Evolutionary conservation across 257 asterid species (phyloP), one percentile per base, ranked within the genome.

Genomic region (Gardenia jasminoides): DNA sequence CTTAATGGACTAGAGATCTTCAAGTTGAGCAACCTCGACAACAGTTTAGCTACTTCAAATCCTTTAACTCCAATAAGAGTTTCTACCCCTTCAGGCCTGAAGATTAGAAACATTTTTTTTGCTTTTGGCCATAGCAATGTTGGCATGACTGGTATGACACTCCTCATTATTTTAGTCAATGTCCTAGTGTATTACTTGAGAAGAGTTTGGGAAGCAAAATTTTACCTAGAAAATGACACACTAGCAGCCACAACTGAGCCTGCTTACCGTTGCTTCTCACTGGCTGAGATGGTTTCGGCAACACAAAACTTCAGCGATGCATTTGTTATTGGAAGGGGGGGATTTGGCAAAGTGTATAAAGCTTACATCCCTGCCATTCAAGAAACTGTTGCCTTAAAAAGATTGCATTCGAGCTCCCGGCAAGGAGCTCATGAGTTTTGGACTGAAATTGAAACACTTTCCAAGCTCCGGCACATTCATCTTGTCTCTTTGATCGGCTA

Each of bases 341-440:
- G 83, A 22, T 80, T 72, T 20, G 83, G 83, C 12, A 67, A 36
- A 48, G 83, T 74, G 3, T 80, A 74, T 69, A 80, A 80, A 41
- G 83, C 76, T 24, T 17, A 24, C 79, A n/a, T 80, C 4, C 2
- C 10, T 41, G 31, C 76, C 16, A 30, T 61, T 71, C 48, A 72
- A 31, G 79, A 41, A 24, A 67, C 44, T 73, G 79, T 70, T 62
- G 85, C 85, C 1, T 47, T 82, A 6, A 82, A 82, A 77, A 66
- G 85, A 46, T 67, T 82, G 77, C 72, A n/a, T 30, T 43, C 77
- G 13, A 31, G 9, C 36, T 82, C 83, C 31, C 67, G 28, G 62
- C 83, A 80, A 61, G 83, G 82, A 71, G 80, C 73, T 31, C 78
- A 24, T 6, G 85, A 82, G 62, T 82, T 82, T 70, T 78, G 85